Base-by-base conservation (phyloP, 2,329 filamentous ascomycete genomes). In the Fusarium metavorans region DNA sequence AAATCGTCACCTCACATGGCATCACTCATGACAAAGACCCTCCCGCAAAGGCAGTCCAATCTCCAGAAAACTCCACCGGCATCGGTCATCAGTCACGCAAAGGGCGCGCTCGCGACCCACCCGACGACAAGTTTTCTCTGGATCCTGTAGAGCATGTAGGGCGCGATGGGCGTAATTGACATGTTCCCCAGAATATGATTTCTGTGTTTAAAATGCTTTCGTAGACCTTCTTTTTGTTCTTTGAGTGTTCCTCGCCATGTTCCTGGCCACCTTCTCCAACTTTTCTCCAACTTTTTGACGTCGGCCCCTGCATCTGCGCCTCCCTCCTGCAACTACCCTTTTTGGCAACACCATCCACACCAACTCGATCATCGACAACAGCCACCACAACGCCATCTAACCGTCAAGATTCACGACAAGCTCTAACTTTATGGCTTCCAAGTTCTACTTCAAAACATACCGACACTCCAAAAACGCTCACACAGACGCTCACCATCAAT, bases 101-200 rank as follows among this genome's bases (percentile, higher is more conserved):
- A 74, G 72, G 72, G 72, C 72, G 72, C 45, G 27, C 27, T 27
- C 48, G 35, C 64, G 59, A 66, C 64, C 72, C 72, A 74, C 72
- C 50, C 37, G 43, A 41, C 67, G 58, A 50, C 68, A 64, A 60
- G 13, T 65, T 48, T 48, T 62, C 25, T 64, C 61, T 64, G 61
- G 61, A 35, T 27, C 61, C 41, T 37, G 4, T 35, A 50, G 59
- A 62, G 23, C n/a, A 52, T 13, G 6, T 50, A 74, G 68, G 72
- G 72, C 59, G 59, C 25, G 14, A 35, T 62, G 61, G 61, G 61
- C 72, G 72, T 41, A 35, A 2, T 73, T 56, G 68, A 75, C 68
- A 35, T 13, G 23, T 43, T 30, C 10, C 48, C 13, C 5, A 27
- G 27, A 45, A 58, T n/a, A 52, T 30, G 4, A 8, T 52, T 52